A percentile compares a stretch with the other conserved stretches of the same genome.
Conservation (phyloP, 2,329 filamentous ascomycete species). For the Fusarium sp. region DNA sequence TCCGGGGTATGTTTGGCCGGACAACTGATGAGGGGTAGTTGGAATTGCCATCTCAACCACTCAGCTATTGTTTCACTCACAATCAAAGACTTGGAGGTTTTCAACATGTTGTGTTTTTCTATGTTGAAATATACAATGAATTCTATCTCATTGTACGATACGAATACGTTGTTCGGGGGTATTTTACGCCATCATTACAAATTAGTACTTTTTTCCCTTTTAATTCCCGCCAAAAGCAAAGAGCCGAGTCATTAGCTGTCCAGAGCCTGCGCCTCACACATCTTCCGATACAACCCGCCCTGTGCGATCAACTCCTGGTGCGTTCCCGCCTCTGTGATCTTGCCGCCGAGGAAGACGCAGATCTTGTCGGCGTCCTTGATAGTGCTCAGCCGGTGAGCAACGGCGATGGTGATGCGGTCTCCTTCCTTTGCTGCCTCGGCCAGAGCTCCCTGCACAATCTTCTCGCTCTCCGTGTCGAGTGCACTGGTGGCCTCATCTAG, state of each 20-base stretch:
- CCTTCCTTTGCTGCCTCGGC: slow-evolving; percentile 80
- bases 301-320: slow-evolving; percentile 65
- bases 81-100: background rate
- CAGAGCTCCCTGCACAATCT: slow-evolving; percentile 80
- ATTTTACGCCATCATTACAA: slow-evolving; percentile 32
- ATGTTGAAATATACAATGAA: background rate
- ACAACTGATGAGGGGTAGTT: background rate
- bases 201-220: slow-evolving; percentile 10
- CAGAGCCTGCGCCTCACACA: slow-evolving; percentile 58
- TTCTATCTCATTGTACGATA: background rate
- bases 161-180: slow-evolving; percentile 6
- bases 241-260: slow-evolving; percentile 37
- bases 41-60: background rate
- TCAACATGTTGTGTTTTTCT: background rate
- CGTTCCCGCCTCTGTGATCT: slow-evolving; percentile 68
- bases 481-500: slow-evolving; percentile 46
- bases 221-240: background rate
- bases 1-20: background rate
- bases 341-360: slow-evolving; percentile 70
- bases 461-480: slow-evolving; percentile 45
- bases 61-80: background rate
- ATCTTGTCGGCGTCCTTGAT: slow-evolving; percentile 80
- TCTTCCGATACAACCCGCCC: slow-evolving; percentile 62
- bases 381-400: slow-evolving; percentile 90
- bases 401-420: slow-evolving; percentile 62